Base-by-base conservation (phyloP, 2,329 filamentous ascomycete species). In the Pseudohalonectria lignicola region DNA sequence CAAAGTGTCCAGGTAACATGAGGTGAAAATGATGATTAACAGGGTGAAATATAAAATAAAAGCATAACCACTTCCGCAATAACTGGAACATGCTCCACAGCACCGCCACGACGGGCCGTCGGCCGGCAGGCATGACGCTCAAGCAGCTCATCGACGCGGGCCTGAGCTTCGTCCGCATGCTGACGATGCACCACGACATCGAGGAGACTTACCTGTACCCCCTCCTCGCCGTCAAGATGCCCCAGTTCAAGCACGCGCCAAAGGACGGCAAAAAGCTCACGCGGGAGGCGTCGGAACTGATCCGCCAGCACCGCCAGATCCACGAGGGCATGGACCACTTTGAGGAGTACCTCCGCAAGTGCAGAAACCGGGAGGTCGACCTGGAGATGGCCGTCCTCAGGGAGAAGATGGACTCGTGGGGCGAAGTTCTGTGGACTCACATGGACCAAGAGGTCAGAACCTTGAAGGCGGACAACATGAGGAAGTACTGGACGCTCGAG, bases 121-220 rank as follows among this genome's bases (percentile, higher is more conserved):
- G 80, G 0, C 79, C 82, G 0, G 51, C 62, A 4, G 68, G 69
- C 45, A 74, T 86, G 64, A 76, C 79, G 1, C 70, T 86, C 12
- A 70, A 71, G 20, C 70, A 81, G 45, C 86, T 92, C 57, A 62
- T 93, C 47, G 56, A 66, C 47, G 64, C 70, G 19, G 84, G 80
- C 23, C 64, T 85, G n/a, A 63, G 76, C 35, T 86, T 94, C 55
- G 71, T 74, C 47, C 67, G 69, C 13, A 72, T 82, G 41, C 74
- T 94, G n/a, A 71, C 75, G 9, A 60, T 74, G 41, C 87, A 94
- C 61, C 88, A 94, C 63, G 65, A 63, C 41, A 90, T 94, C 51
- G 88, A 94, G 57, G 87, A 95, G 59, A 61, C 66, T 21, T 75
- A 86, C 55, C 67, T 94, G 30, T 94, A 94, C 57, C 88, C 87